These are phyloP conservation scores for Halophytophthora polymorphica DNA, from an alignment of 352 stramenopile genomes.

Conservation along the genomic window DNA sequence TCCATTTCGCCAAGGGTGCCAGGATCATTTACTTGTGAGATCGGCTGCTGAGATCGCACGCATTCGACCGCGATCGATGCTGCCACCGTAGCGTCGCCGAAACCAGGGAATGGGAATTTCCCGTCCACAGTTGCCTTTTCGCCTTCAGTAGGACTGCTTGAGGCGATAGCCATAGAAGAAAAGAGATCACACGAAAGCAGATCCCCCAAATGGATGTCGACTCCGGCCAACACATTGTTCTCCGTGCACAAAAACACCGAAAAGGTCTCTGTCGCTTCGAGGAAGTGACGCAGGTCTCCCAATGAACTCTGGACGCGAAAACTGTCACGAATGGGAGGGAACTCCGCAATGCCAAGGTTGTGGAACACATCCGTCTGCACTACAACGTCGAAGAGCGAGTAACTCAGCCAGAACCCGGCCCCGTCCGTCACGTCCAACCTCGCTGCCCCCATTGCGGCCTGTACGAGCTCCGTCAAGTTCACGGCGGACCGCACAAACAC, in stretches of 20 bases:
- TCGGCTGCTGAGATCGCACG: constrained; percentile 10
- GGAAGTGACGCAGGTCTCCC: constrained; percentile 39
- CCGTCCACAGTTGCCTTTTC: constrained; percentile 22
- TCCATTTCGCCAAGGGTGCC: background rate
- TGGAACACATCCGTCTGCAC: constrained; percentile 81
- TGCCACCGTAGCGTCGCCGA: constrained; percentile 25
- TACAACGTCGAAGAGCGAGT: constrained; percentile 81
- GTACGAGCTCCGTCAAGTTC: constrained; percentile 32
- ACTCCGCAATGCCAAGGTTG: constrained; percentile 49
- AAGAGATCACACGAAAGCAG: constrained; percentile 31
- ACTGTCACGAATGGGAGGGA: constrained; percentile 65
- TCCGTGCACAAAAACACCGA: constrained; percentile 74
- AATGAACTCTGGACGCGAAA: constrained; percentile 64
- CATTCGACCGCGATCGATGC: constrained; percentile 33
- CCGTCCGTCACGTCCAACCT: constrained; percentile 1
- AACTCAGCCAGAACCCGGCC: constrained; percentile 76
- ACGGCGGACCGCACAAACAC: constrained; percentile 44
- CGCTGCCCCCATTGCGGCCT: constrained; percentile 14
- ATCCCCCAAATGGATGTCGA: constrained; percentile 43
- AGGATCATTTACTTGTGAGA: background rate
- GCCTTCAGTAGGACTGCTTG: constrained; percentile 3
- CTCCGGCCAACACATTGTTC: constrained; percentile 52
- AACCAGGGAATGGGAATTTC: constrained; percentile 42
- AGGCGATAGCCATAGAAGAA: constrained; percentile 2
- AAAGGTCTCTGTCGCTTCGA: constrained; percentile 28